Evolutionary conservation across 257 asterid genomes (phyloP), one percentile per base, ranked within the genome.

Genomic region (Prunella vulgaris): DNA sequence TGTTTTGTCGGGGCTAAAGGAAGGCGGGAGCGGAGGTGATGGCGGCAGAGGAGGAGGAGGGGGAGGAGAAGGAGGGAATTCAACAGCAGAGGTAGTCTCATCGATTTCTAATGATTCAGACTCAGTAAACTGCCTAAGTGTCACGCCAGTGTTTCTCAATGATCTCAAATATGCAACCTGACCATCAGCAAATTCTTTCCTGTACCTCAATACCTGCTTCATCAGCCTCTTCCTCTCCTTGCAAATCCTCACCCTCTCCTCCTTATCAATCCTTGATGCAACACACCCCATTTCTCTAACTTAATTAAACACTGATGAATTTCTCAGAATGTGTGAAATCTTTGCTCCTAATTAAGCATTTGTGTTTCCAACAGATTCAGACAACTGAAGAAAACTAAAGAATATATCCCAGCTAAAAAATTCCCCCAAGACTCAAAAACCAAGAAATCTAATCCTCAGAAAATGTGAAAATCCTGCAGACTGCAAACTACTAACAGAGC

Each of bases 121-220:
- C 60, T 90, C 96, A 27, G 97, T 88, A 62, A 90, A 85, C 78
- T 90, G 97, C 77, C 97, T 81, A 53, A 90, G 90, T 18, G 97
- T 90, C 1, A 82, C 89, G 1, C 97, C 96, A 18, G 90, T 86
- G 48, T 90, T 90, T 74, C 85, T 83, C 76, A 90, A 54, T 65
- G 96, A 84, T 78, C 90, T 86, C 78, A 88, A 75, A 64, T 90
- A 90, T 5, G 89, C 85, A 65, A 85, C 61, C 66, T 88, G 97
- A 7, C 95, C 84, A 72, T 86, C 89, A 65, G 92, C 88, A 83
- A 88, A 90, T 60, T 88, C 92, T 75, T 77, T 82, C 20, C 96
- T 71, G 27, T 68, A 73, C 46, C 78, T 80, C 60, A 90, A 44
- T 54, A 88, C 66, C 74, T 78, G 88, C 69, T 88, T 90, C 92